Evolutionary conservation across 306 rosid species (phyloP), one percentile per base, ranked within the genome.

Genomic region (Quercus variabilis): DNA sequence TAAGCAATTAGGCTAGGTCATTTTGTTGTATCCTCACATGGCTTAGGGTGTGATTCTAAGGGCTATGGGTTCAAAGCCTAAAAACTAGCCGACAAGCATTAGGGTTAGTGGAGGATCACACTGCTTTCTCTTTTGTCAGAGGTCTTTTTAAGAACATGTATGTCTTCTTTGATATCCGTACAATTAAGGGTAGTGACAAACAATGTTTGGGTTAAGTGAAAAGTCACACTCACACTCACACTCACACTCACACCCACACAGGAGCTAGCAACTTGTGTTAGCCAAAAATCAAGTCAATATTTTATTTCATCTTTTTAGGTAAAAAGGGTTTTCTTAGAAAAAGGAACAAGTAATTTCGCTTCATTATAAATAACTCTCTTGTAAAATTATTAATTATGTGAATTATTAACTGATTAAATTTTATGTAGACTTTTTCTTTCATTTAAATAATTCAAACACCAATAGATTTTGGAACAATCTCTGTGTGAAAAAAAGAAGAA

Each of bases 21-120:
- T 64, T 72, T 72, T 71, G 35, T 59, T 76, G 79, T 80, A 80
- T 58, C 55, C 83, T 71, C 76, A 86, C 83, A 77, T 85, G 86
- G 78, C 67, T 67, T 74, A 55, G 85, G 70, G 46, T 8, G 46
- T 41, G 46, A 41, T 41, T 41, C 46, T 65, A 49, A 17, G 71
- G 46, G 20, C 57, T 76, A 9, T 56, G 54, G 76, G 76, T 35
- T 74, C 33, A 83, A 79, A 74, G 81, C 81, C 43, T 70, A 74
- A 65, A 55, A 79, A 38, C 51, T 59, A 88, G 80, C 88, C 89
- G 86, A 88, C 88, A 85, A 56, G 64, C 68, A 28, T 70, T 75
- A 84, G 71, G 46, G 51, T 17, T 76, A 78, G 90, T 83, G 92
- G 94, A 87, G 85, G 81, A 89, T 89, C 83, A 76, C 85, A 80